Percentiles rank a stretch among this genome's conserved stretches.
Evolutionary conservation across 352 stramenopile genomes (phyloP).

Genomic region (Saprolegnia diclina): DNA sequence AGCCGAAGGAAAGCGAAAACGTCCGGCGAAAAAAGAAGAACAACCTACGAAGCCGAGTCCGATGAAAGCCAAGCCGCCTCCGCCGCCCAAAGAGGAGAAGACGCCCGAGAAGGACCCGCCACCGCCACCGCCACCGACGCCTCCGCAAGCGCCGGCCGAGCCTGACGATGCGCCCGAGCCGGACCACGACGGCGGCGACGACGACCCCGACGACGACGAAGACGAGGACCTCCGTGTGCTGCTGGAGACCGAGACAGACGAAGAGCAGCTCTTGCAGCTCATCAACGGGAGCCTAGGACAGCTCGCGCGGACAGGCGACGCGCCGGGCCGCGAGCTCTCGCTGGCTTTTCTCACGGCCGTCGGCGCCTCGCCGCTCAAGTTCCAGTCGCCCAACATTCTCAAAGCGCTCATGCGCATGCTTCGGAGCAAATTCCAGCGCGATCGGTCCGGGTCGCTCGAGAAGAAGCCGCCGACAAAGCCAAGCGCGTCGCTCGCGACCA

Average conservation of each 20-base stretch:
- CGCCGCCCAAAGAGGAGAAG: neutral
- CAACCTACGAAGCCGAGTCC: neutral
- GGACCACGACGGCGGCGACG: slow-evolving; percentile 2
- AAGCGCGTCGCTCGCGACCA: neutral
- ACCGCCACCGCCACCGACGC: neutral
- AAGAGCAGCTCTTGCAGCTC: slow-evolving; percentile 8
- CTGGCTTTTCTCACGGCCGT: slow-evolving; percentile 16
- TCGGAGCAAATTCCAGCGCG: slow-evolving; percentile 70
- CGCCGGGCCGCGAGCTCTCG: neutral
- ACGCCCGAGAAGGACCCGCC: neutral
- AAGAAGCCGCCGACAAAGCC: slow-evolving; percentile 32
- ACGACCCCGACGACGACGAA: slow-evolving; percentile 15
- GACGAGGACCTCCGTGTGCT: slow-evolving; percentile 14
- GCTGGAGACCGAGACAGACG: slow-evolving; percentile 9
- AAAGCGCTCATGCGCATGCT: slow-evolving; percentile 76
- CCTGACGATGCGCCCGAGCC: neutral
- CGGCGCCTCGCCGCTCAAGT: slow-evolving; percentile 28
- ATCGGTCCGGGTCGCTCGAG: slow-evolving; percentile 17
- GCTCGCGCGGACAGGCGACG: neutral
- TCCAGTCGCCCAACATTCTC: slow-evolving; percentile 46
- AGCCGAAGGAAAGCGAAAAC: neutral
- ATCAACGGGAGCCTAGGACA: slow-evolving; percentile 15
- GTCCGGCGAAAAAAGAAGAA: slow-evolving; percentile 11
- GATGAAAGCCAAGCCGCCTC: neutral
- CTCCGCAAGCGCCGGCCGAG: neutral